Evolutionary conservation across 306 rosid species (phyloP), one percentile per base, ranked within the genome.

Genomic region (Crataegus laevigata): DNA sequence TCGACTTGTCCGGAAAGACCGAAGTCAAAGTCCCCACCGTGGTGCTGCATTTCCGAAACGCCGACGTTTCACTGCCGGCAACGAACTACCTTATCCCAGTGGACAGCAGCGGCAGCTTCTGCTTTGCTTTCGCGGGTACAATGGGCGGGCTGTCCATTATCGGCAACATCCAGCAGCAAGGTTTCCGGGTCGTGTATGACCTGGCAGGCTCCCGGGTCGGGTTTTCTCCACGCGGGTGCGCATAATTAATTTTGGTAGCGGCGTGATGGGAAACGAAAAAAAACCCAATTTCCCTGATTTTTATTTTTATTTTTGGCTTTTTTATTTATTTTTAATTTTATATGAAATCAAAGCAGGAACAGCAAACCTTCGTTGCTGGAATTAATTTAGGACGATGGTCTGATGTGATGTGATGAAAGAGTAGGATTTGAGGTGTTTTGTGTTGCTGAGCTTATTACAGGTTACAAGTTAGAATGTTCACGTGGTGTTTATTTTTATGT

Each of bases 161-260:
- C 17, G 99, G 99, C 0, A 94, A 94, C 78, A 94, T 94, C 40
- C 97, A 94, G 89, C 99, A 94, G 79, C 97, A 94, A 82, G 99
- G 99, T 11, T 90, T 92, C 15, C 93, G 97, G 78, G 91, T 94
- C 0, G 91, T 87, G 8, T 94, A 85, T 52, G 96, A 94, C 66
- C 66, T 94, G 67, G 89, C 86, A 21, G 78, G 84, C 68, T 86
- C 90, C 0, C 96, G 96, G 87, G 90, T 94, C 88, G 99, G 99
- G 78, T 94, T 94, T 38, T 79, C 99, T 0, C 93, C 96, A 1
- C 88, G 88, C 40, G 97, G 97, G 0, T 94, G 99, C 78, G 88
- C 68, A 43, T 90, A 77, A 87, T 11, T 0, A 22, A 29, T 28
- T 29, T 21, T 45, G 8, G 42, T 52, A 9, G 69, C 65, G 78